These are phyloP conservation scores for Solanum pinnatisectum DNA, from an alignment of 257 asterid species.

Conservation along the genomic window DNA sequence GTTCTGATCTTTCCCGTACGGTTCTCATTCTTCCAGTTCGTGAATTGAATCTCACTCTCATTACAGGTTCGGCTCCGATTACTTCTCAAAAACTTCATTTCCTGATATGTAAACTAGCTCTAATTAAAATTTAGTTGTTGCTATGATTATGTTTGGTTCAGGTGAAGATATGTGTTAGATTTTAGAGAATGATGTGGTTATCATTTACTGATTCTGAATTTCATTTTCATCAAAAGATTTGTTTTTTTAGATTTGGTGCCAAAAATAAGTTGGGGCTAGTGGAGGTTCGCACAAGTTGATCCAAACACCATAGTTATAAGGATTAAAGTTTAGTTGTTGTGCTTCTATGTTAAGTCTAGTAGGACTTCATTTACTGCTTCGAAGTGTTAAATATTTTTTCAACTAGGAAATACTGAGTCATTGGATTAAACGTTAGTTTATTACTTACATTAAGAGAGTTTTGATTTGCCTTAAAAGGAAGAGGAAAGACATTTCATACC, in stretches of 20 bases:
- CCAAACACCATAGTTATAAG: not conserved
- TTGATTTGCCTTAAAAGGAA: not conserved
- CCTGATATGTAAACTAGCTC: not conserved
- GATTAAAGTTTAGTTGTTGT: not conserved
- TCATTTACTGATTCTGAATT: not conserved
- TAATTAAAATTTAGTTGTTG: not conserved
- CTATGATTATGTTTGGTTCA: not conserved
- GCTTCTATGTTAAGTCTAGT: not conserved
- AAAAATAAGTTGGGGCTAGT: not conserved
- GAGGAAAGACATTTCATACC: not conserved
- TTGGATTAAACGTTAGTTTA: not conserved
- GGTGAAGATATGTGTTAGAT: not conserved
- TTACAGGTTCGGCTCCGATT: not conserved
- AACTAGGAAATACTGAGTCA: not conserved
- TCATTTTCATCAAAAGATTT: not conserved
- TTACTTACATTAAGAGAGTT: not conserved
- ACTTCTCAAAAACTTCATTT: not conserved
- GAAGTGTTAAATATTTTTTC: not conserved
- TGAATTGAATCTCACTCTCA: conserved; percentile 30
- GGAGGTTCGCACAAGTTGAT: not conserved
- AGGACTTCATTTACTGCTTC: not conserved
- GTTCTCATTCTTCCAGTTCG: conserved; percentile 86
- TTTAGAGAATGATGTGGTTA: not conserved
- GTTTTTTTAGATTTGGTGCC: too few species aligned
- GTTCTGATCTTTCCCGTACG: conserved; percentile 70